Percentiles rank a stretch among this genome's conserved stretches.
Conservation (phyloP, 345 rosid species). For the Hypericum androsaemum region DNA sequence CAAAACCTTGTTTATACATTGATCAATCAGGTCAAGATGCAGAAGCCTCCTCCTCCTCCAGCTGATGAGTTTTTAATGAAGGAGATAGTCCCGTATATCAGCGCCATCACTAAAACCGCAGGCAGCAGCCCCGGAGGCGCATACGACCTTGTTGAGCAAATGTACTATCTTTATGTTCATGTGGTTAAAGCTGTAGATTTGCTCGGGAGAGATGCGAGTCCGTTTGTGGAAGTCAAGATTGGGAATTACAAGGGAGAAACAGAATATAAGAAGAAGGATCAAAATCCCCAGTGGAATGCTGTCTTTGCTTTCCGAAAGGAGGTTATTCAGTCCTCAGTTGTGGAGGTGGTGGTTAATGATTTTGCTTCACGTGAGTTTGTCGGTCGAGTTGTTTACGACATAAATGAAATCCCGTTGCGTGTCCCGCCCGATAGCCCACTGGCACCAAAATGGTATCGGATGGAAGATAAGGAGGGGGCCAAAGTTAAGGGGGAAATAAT, state of each 20-base stretch:
- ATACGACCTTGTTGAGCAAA: too few species aligned
- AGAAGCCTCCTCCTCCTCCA: too few species aligned
- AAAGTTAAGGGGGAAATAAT: conserved; percentile 44
- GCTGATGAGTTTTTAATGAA: too few species aligned
- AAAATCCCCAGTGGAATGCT: conserved; percentile 32
- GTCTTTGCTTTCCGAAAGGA: conserved; percentile 42
- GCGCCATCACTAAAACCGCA: too few species aligned
- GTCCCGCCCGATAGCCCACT: conserved; percentile 94
- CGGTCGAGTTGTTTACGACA: conserved; percentile 80
- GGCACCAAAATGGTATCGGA: conserved; percentile 91
- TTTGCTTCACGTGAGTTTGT: conserved; percentile 29
- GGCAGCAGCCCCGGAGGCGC: too few species aligned
- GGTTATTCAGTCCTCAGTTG: conserved; percentile 23
- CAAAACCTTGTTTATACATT: too few species aligned
- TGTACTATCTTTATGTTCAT: too few species aligned
- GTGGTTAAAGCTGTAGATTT: too few species aligned
- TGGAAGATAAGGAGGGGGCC: conserved; percentile 64
- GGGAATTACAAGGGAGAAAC: conserved; percentile 27
- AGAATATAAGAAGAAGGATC: conserved; percentile 12
- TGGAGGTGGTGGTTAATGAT: conserved; percentile 31
- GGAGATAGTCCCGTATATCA: too few species aligned
- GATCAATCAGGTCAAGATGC: too few species aligned
- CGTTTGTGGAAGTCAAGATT: conserved; percentile 21
- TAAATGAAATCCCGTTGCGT: conserved; percentile 62
- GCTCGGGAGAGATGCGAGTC: neutral